Base-by-base conservation (phyloP, 1,284 basidiomycete species). In the Kwoniella shivajii region DNA sequence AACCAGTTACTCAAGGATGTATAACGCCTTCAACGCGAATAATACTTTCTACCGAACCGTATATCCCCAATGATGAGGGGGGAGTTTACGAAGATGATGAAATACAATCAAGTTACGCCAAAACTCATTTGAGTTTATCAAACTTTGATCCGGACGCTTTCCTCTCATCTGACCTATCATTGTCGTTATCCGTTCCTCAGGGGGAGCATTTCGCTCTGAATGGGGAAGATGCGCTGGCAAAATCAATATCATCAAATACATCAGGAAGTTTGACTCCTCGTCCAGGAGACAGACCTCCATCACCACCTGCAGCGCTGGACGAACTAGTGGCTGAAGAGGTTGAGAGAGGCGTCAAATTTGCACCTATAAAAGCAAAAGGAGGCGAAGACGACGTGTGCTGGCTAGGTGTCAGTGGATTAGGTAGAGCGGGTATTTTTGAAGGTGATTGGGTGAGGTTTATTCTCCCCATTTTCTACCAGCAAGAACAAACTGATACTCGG, bases 371-470 rank as follows among this genome's bases (percentile, higher is more conserved):
- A 24, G 59, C 66, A 4, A 2, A 22, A 3, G 68, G 63, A 13
- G 60, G 54, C 20, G 61, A 56, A 24, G 68, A 71, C 13, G 64
- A 65, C 22, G 65, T 72, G 10, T 73, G 67, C 52, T 77, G 73
- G 69, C 61, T 78, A 4, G 69, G 68, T 10, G 69, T 75, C 2
- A 72, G 80, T 18, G 87, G 89, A 50, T 80, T 97, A 16, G 85
- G 85, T 11, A 81, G 82, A 46, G 77, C 92, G 27, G 92, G 92
- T 0, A 78, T 90, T 4, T 84, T 94, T 62, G 86, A 86, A 64
- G 89, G 90, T 31, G 91, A 96, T 73, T 95, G 92, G 92, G 92
- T 90, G 67, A 65, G 86, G 71, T 56, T 67, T 36, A 31, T 33
- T 26, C 34, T 7, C 50, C 44, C 38, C 30, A 18, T 56, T 22